Evolutionary conservation across 1,284 basidiomycete species (phyloP).

Genomic region (Schizophyllum commune): DNA sequence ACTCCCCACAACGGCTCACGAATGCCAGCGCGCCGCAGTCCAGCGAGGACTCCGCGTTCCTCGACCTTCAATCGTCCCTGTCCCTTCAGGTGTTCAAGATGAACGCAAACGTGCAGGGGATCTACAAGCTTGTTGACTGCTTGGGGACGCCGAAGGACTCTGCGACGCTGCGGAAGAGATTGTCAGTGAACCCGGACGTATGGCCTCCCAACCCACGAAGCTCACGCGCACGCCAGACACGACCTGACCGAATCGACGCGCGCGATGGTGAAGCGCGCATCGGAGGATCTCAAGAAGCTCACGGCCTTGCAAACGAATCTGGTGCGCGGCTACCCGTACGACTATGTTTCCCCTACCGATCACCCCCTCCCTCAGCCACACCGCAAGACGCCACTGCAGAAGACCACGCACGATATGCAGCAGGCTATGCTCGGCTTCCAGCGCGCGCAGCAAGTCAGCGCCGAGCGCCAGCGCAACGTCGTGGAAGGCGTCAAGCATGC

Average conservation of each 20-base stretch:
- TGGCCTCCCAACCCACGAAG: not conserved
- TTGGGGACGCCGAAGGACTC: conserved; percentile 79
- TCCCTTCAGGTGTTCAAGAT: conserved; percentile 98
- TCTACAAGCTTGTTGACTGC: conserved; percentile 88
- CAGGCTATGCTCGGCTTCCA: conserved; percentile 88
- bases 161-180: conserved; percentile 62
- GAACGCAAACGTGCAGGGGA: conserved; percentile 94
- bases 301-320: conserved; percentile 58
- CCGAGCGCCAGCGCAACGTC: conserved; percentile 78
- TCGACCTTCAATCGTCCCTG: conserved; percentile 74
- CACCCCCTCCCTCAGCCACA: conserved; percentile 40
- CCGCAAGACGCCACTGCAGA: conserved; percentile 75
- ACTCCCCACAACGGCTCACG: too few relatives aligned
- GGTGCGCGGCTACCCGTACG: conserved; percentile 31
- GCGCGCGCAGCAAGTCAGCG: conserved; percentile 83
- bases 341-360: not conserved
- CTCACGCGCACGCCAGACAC: conserved; percentile 37
- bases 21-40: too few relatives aligned
- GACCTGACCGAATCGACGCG: conserved; percentile 93
- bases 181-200: conserved; percentile 43
- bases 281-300: conserved; percentile 86
- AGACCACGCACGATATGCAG: conserved; percentile 91
- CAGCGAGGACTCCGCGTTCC: conserved; percentile 35
- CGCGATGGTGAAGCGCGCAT: conserved; percentile 89
- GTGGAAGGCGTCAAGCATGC: conserved; percentile 76